These are phyloP conservation scores for Guadua angustifolia DNA, from an alignment of 176 grass and related monocot species.

Conservation along the genomic window DNA sequence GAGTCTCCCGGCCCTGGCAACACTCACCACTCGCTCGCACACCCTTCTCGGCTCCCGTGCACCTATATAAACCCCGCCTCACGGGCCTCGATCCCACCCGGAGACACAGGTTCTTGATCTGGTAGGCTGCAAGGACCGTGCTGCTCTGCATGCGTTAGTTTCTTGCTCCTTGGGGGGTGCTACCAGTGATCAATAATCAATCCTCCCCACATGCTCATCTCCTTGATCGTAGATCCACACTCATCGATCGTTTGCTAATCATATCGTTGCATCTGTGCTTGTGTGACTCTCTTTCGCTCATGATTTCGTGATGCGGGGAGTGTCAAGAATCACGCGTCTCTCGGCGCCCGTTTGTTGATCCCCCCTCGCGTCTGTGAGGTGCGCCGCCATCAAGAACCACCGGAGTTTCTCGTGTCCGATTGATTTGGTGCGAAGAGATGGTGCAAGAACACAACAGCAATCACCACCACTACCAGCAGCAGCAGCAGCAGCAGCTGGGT, in stretches of 20 bases:
- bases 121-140: slow-evolving; percentile 51
- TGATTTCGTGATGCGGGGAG: background rate
- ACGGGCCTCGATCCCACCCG: slow-evolving; percentile 21
- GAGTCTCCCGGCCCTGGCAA: slow-evolving; percentile 38
- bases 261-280: background rate
- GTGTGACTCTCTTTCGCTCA: background rate
- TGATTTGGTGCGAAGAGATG: slow-evolving; percentile 48
- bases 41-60: slow-evolving; percentile 26
- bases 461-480: slow-evolving; percentile 3
- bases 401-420: background rate
- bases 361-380: background rate
- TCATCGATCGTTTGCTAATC: background rate
- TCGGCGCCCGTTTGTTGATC: background rate
- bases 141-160: slow-evolving; percentile 11
- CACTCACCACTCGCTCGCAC: slow-evolving; percentile 42
- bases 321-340: background rate
- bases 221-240: background rate
- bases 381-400: background rate
- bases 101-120: slow-evolving; percentile 39
- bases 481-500: slow-evolving; percentile 35
- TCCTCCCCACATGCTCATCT: background rate
- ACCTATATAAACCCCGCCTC: slow-evolving; percentile 43
- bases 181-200: background rate
- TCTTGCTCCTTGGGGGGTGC: background rate
- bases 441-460: slow-evolving; percentile 53